Conservation (phyloP, 2,329 filamentous ascomycete species). For the Claviceps pusilla region DNA sequence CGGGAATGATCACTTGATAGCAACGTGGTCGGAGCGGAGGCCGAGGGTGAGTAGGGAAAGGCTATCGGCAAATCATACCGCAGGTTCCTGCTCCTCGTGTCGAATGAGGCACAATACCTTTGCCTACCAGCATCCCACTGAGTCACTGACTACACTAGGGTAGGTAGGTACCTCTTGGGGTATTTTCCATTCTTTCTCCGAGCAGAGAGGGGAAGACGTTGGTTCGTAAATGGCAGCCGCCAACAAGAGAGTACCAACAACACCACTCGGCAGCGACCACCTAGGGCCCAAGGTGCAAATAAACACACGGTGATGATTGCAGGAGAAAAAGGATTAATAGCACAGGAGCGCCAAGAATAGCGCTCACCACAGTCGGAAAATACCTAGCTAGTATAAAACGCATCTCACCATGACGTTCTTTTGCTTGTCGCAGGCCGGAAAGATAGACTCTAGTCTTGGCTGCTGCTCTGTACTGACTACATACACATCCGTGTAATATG, state of each 20-base stretch:
- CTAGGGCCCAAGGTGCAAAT: no score
- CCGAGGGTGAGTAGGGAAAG: background rate
- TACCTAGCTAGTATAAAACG: background rate
- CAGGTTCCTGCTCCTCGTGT: background rate
- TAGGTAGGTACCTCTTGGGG: no score
- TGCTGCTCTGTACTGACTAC: background rate
- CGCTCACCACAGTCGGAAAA: background rate
- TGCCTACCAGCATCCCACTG: background rate
- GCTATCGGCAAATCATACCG: background rate
- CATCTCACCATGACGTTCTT: background rate
- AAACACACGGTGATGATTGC: background rate
- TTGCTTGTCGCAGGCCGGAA: background rate
- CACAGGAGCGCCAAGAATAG: background rate
- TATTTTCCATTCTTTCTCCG: background rate
- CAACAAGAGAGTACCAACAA: background rate
- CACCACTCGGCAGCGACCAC: no score
- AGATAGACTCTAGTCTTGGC: background rate
- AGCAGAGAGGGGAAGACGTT: background rate
- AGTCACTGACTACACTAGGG: no score
- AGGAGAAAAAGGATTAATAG: background rate
- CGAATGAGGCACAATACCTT: background rate
- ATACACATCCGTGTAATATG: background rate
- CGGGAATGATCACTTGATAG: background rate
- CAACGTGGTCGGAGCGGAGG: background rate
- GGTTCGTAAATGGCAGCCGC: background rate